Conservation (phyloP, 2,329 filamentous ascomycete species). For the Aspergillus novofumigatus region DNA sequence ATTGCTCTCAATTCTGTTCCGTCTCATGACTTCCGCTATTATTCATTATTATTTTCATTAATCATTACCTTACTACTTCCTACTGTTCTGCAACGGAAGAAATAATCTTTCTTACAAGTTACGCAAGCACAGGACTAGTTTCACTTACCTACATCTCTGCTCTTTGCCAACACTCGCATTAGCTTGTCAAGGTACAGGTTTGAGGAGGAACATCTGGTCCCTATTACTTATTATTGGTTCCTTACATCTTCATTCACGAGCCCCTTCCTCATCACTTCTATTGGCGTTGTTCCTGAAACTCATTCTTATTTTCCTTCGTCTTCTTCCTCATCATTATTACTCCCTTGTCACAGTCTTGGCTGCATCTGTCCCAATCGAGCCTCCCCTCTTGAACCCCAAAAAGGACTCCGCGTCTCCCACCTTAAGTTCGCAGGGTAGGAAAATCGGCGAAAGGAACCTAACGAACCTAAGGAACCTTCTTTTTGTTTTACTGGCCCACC, state of each 20-base stretch:
- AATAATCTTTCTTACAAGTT: too few relatives aligned
- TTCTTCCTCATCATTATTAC: slow-evolving; percentile 5
- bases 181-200: neutral
- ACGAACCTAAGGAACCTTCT: neutral
- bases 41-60: slow-evolving; percentile 10
- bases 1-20: slow-evolving; percentile 22
- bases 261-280: slow-evolving; percentile 1
- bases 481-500: neutral
- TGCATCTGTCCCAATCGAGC: slow-evolving; percentile 6
- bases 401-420: slow-evolving; percentile 7
- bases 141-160: neutral
- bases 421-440: slow-evolving; percentile 1
- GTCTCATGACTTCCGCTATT: slow-evolving; percentile 9
- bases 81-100: neutral
- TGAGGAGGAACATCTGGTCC: neutral
- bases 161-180: slow-evolving; percentile 1
- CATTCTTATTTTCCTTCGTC: slow-evolving; percentile 11
- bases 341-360: slow-evolving; percentile 9
- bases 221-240: neutral
- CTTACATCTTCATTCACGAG: slow-evolving; percentile 1
- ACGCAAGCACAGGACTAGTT: neutral
- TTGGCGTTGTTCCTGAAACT: neutral
- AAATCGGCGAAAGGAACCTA: neutral
- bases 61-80: slow-evolving; percentile 8
- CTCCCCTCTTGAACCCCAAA: slow-evolving; percentile 5